Conservation (phyloP, 129 eudicot species). For the Flaveria bidentis region DNA sequence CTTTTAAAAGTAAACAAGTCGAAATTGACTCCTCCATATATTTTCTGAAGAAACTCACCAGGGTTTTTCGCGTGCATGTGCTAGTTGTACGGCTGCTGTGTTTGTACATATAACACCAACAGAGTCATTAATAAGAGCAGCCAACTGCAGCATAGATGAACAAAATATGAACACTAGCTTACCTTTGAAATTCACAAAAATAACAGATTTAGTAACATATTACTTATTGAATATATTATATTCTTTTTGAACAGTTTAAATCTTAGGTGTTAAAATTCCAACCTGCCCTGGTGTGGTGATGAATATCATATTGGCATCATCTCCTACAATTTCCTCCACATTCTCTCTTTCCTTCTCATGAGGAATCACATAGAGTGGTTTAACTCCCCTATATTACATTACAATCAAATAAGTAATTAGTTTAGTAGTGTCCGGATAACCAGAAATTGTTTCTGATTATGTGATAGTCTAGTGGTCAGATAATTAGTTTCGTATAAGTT, state of each 20-base stretch:
- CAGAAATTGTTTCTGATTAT: no score
- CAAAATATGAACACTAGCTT: conserved; percentile 16
- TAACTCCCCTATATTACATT: conserved; percentile 61
- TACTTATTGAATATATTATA: neutral
- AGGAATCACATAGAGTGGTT: conserved; percentile 83
- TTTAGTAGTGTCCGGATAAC: no score
- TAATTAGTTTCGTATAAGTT: neutral
- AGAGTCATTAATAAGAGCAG: conserved; percentile 86
- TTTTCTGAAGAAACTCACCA: conserved; percentile 43
- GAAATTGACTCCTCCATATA: neutral
- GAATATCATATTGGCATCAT: conserved; percentile 76
- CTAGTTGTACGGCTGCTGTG: conserved; percentile 84
- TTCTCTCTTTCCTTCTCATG: conserved; percentile 90
- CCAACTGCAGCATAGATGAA: conserved; percentile 52
- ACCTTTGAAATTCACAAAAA: neutral
- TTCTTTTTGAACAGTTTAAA: conserved; percentile 13
- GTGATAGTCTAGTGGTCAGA: neutral
- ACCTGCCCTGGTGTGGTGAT: conserved; percentile 95
- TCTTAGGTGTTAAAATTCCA: neutral
- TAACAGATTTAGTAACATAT: neutral
- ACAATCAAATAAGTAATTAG: conserved; percentile 10
- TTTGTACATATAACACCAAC: conserved; percentile 85
- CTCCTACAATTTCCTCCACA: conserved; percentile 69
- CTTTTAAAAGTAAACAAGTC: neutral
- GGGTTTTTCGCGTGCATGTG: conserved; percentile 75